Percentiles rank a stretch among this genome's conserved stretches.
phyloP scores from a whole-genome alignment of 192 early-diverging fungal genomes.

The Linnemannia zychae region DNA sequence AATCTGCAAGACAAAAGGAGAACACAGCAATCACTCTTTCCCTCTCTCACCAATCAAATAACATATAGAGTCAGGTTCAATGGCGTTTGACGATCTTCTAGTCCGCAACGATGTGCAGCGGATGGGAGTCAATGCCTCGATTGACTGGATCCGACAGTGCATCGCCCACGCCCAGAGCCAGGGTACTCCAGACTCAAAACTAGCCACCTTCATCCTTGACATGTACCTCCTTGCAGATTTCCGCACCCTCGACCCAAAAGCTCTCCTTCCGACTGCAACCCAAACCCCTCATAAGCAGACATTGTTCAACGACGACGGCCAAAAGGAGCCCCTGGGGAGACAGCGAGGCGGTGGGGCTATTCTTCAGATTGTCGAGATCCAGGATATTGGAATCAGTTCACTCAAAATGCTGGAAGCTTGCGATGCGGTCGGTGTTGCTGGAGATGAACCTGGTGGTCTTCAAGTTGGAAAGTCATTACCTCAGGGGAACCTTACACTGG shows the following conservation, averaged over 20 bases:
- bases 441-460: conserved; percentile 27
- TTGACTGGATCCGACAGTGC: conserved; percentile 55
- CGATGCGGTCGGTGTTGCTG: conserved; percentile 29
- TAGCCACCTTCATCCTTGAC: conserved; percentile 30
- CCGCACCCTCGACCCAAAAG: conserved; percentile 30
- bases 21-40: not conserved
- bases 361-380: conserved; percentile 41
- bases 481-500: conserved; percentile 18
- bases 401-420: conserved; percentile 39
- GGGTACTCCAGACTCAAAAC: not conserved
- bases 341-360: conserved; percentile 23
- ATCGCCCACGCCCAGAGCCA: conserved; percentile 24
- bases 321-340: not conserved
- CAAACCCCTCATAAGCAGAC: conserved; percentile 36
- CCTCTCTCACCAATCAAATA: not conserved
- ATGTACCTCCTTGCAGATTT: conserved; percentile 55
- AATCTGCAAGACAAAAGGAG: not conserved
- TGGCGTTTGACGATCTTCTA: conserved; percentile 46
- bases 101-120: conserved; percentile 36
- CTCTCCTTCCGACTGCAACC: conserved; percentile 27
- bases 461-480: conserved; percentile 25
- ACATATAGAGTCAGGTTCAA: not conserved
- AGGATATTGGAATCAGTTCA: conserved; percentile 33
- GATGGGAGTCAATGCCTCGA: conserved; percentile 42
- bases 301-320: conserved; percentile 13